A percentile compares a stretch with the other conserved stretches of the same genome.
Conservation (phyloP, 2,329 filamentous ascomycete species). For the Scleromitrula shiraiana region DNA sequence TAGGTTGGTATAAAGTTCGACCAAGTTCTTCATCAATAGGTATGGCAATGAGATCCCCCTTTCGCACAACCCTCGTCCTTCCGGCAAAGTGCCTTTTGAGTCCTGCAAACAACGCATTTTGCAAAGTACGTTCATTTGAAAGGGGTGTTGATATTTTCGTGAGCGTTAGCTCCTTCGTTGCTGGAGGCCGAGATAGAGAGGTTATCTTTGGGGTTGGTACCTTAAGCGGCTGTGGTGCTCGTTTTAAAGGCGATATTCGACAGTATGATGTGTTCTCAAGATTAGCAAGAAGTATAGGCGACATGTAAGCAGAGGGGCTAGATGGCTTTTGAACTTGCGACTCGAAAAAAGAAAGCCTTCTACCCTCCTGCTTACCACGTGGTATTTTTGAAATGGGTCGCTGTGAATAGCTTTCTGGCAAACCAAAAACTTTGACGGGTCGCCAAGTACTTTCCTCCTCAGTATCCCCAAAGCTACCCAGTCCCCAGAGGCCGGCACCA, state of each 20-base stretch:
- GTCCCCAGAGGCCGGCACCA: constrained; percentile 57
- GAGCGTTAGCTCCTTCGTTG: constrained; percentile 70
- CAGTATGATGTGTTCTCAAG: constrained; percentile 71
- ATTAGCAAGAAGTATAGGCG: constrained; percentile 81
- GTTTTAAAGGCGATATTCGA: constrained; percentile 64
- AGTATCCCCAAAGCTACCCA: constrained; percentile 57
- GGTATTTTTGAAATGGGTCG: constrained; percentile 54
- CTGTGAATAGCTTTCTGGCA: constrained; percentile 67
- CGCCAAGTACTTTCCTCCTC: constrained; percentile 62
- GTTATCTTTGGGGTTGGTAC: constrained; percentile 49
- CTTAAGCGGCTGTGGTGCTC: constrained; percentile 39
- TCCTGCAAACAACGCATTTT: constrained; percentile 78
- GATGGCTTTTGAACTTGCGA: constrained; percentile 56
- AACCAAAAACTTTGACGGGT: constrained; percentile 78
- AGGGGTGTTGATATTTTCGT: constrained; percentile 83
- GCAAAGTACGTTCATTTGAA: constrained; percentile 75
- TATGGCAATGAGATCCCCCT: constrained; percentile 81
- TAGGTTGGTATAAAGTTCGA: constrained; percentile 67
- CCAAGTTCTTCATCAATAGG: constrained; percentile 82
- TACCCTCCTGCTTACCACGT: constrained; percentile 42
- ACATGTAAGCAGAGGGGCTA: constrained; percentile 62
- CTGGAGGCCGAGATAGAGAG: constrained; percentile 47
- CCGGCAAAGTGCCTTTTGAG: constrained; percentile 84
- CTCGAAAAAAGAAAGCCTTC: constrained; percentile 55
- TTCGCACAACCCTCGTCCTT: constrained; percentile 73